These are phyloP conservation scores for Rheum nobile DNA, from an alignment of 148 eudicot species.

Conservation along the genomic window DNA sequence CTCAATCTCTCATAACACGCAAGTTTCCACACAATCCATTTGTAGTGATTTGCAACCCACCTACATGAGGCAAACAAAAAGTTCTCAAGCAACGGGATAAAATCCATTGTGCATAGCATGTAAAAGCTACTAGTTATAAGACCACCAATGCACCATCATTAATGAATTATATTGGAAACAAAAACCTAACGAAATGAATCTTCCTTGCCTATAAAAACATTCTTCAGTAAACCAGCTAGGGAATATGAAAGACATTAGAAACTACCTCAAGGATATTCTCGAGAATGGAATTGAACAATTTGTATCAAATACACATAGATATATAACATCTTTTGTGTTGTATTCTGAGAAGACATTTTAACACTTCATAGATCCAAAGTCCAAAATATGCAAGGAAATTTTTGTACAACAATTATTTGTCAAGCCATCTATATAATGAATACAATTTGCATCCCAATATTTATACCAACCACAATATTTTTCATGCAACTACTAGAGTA, in stretches of 20 bases:
- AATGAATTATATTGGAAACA: not conserved
- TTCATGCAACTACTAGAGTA: not conserved
- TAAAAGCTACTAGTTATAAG: not conserved
- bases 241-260: not conserved
- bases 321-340: too few species aligned
- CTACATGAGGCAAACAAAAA: constrained; percentile 23
- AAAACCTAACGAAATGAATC: not conserved
- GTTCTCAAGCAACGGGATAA: not conserved
- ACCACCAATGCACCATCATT: not conserved
- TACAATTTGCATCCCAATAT: not conserved
- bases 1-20: constrained; percentile 78
- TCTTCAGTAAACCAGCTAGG: not conserved
- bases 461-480: not conserved
- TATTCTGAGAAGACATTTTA: constrained; percentile 42
- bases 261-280: not conserved
- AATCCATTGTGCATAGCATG: not conserved
- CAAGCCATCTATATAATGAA: not conserved
- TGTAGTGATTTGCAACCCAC: constrained; percentile 94
- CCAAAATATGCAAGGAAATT: constrained; percentile 34
- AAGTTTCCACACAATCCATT: constrained; percentile 99
- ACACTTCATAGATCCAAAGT: constrained; percentile 29
- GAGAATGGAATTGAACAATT: not conserved
- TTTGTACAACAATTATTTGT: not conserved
- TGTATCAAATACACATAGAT: constrained; percentile 26
- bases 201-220: not conserved